phyloP scores from a whole-genome alignment of 306 rosid genomes.

The Castanea mollissima region DNA sequence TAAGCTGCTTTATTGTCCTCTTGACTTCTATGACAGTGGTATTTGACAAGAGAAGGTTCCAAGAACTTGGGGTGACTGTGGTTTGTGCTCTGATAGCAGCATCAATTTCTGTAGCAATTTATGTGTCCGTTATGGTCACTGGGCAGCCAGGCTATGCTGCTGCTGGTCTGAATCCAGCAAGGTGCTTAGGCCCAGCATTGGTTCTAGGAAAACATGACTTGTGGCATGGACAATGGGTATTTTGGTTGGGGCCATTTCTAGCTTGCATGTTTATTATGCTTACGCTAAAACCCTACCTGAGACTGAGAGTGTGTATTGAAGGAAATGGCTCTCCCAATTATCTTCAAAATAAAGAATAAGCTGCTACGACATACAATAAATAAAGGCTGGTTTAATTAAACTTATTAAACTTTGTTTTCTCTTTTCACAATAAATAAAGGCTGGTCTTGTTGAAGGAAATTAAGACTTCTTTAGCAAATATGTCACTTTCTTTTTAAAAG shows the following conservation, averaged over 20 bases:
- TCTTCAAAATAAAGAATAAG: too few species aligned
- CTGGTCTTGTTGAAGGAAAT: too few species aligned
- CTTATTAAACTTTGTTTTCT: background rate
- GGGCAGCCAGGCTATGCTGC: background rate
- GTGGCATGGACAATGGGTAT: constrained; percentile 29
- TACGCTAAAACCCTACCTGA: constrained; percentile 6
- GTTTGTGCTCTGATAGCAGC: background rate
- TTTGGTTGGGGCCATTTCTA: constrained; percentile 24
- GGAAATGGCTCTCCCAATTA: too few species aligned
- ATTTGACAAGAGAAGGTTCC: background rate
- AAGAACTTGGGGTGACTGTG: background rate
- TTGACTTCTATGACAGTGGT: background rate
- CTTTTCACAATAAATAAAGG: too few species aligned
- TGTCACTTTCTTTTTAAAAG: background rate
- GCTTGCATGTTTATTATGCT: constrained; percentile 9
- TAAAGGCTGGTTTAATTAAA: background rate
- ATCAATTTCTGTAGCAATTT: background rate
- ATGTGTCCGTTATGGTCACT: background rate
- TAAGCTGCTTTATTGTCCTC: background rate
- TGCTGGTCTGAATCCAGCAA: constrained; percentile 19
- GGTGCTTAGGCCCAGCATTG: constrained; percentile 22
- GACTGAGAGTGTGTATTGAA: background rate
- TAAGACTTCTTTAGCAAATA: background rate
- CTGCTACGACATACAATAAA: too few species aligned
- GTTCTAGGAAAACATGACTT: background rate